Percentiles rank a stretch among this genome's conserved stretches.
Conservation (phyloP, 225 moss, liverwort and hornwort species). For the Asterella californica region DNA sequence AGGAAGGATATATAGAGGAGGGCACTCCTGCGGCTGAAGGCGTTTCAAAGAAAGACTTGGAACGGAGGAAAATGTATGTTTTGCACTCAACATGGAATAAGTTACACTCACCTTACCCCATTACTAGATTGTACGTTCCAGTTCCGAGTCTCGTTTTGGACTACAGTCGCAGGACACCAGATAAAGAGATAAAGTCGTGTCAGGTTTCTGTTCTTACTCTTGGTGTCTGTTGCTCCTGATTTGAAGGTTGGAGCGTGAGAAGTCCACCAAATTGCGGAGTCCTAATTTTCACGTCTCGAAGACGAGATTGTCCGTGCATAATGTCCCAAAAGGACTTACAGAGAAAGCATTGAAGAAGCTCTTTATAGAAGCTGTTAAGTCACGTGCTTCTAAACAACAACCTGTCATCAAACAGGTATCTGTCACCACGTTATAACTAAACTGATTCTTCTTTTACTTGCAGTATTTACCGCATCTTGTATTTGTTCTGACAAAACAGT, state of each 20-base stretch:
- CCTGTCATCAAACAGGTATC: slow-evolving; percentile 93
- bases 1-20: slow-evolving; percentile 80
- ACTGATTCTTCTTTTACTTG: not conserved
- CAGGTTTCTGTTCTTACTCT: slow-evolving; percentile 29
- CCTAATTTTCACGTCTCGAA: slow-evolving; percentile 94
- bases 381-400: slow-evolving; percentile 91
- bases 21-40: slow-evolving; percentile 75
- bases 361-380: slow-evolving; percentile 73
- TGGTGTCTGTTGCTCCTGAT: not conserved
- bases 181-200: too few species aligned
- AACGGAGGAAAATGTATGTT: slow-evolving; percentile 84
- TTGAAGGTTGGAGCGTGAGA: slow-evolving; percentile 73
- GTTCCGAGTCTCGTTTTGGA: not conserved
- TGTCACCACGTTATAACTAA: too few species aligned
- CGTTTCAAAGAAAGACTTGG: slow-evolving; percentile 75
- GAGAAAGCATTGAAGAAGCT: slow-evolving; percentile 83
- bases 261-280: slow-evolving; percentile 83
- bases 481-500: not conserved
- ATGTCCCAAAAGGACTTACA: slow-evolving; percentile 71
- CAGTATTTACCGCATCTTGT: not conserved
- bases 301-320: slow-evolving; percentile 81
- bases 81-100: not conserved
- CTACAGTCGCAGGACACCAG: not conserved
- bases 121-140: not conserved
- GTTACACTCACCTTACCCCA: not conserved